Base-by-base conservation (phyloP, 768 basidiomycete species). In the Tulasnella sp. region DNA sequence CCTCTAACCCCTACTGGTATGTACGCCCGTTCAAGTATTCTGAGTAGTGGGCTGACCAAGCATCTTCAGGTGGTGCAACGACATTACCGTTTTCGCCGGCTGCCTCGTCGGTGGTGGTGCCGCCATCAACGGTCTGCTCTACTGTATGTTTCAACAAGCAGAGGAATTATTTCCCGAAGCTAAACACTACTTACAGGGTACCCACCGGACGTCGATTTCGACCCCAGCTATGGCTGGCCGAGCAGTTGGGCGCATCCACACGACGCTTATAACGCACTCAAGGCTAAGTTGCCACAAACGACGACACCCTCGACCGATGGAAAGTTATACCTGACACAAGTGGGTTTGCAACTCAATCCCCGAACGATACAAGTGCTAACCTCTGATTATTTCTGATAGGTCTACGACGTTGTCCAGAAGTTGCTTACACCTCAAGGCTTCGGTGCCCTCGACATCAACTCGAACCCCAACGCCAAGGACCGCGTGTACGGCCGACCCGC, bases 31-130 rank as follows among this genome's bases (percentile, higher is more conserved):
- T 82, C 89, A 77, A 88, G 84, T 34, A 85, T 87, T 29, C 90
- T n/a, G n/a, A n/a, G n/a, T n/a, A n/a, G n/a, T n/a, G n/a, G n/a
- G n/a, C n/a, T n/a, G n/a, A n/a, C n/a, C n/a, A n/a, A n/a, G n/a
- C n/a, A n/a, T n/a, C n/a, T n/a, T n/a, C n/a, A n/a, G 73, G 73
- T 74, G 73, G 73, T 74, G 73, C 52, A 74, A 45, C 86, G 89
- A 90, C 81, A 82, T 89, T 77, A 88, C 84, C 31, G 85, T 86
- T 25, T 91, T 89, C 81, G 89, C 89, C 37, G 89, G 89, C 37
- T 91, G 89, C 80, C 80, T 90, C 37, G 80, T 90, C n/a, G 89
- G 89, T 72, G 89, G 89, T n/a, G 89, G 89, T 58, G 88, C 87
- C 6, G 85, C 89, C 1, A 84, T 91, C 79, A 90, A 91, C 81